A percentile compares a stretch with the other conserved stretches of the same genome.
These are phyloP conservation scores for Leccinum cinnamomeum DNA, from an alignment of 1,284 basidiomycete genomes.

Conservation along the genomic window DNA sequence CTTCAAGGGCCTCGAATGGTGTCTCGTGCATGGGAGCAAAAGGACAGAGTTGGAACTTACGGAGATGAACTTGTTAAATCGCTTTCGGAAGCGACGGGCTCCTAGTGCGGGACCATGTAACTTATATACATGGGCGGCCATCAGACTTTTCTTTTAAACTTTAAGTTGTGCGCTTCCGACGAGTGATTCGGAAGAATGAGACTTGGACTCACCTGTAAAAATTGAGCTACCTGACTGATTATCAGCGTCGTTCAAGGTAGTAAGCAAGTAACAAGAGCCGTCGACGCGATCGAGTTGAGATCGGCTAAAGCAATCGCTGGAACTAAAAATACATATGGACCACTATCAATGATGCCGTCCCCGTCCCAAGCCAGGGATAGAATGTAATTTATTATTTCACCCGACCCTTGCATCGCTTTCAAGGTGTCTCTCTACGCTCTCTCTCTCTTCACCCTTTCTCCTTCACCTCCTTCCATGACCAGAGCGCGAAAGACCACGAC, in stretches of 20 bases:
- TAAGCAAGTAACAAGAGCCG: not conserved
- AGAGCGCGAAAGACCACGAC: constrained; percentile 29
- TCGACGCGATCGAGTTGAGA: not conserved
- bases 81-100: constrained; percentile 14
- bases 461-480: constrained; percentile 24
- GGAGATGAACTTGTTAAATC: not conserved
- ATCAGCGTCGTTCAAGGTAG: not conserved
- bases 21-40: not conserved
- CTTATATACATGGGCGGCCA: not conserved
- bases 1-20: not conserved
- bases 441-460: constrained; percentile 4
- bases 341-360: not conserved
- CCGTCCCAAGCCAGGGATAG: not conserved
- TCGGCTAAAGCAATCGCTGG: not conserved
- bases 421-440: constrained; percentile 8
- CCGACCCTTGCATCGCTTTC: constrained; percentile 23
- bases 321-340: not conserved
- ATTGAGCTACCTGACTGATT: not conserved
- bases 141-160: not conserved
- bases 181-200: not conserved
- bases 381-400: constrained; percentile 4
- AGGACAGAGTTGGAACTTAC: not conserved
- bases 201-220: not conserved
- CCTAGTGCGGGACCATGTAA: not conserved
- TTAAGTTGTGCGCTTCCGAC: not conserved